Evolutionary conservation across 208 protist genomes (phyloP).

Genomic region (Willaertia magna): DNA sequence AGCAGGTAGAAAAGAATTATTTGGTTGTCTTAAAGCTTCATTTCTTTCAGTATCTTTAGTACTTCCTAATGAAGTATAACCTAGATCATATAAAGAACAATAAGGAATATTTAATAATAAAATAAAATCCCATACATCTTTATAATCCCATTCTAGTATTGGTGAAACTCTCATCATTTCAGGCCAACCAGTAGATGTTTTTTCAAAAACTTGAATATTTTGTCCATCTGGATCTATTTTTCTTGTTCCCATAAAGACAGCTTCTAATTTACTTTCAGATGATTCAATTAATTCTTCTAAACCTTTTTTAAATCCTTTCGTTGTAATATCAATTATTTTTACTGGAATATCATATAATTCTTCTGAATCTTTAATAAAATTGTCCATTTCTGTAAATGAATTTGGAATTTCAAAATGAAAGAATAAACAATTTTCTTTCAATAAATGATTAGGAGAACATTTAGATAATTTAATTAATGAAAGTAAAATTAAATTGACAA

Average conservation of each 20-base stretch:
- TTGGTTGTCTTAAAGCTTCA: neutral
- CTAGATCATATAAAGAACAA: constrained; percentile 60
- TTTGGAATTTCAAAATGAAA: neutral
- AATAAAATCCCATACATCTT: constrained; percentile 61
- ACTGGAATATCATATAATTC: neutral
- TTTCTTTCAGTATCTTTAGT: constrained; percentile 44
- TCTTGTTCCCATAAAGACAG: constrained; percentile 67
- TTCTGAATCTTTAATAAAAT: neutral
- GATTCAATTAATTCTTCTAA: neutral
- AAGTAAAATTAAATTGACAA: neutral
- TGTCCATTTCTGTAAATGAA: neutral
- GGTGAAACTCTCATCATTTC: constrained; percentile 61
- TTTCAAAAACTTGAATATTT: constrained; percentile 44
- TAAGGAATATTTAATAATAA: constrained; percentile 43
- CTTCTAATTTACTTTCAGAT: constrained; percentile 30
- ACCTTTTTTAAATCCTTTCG: neutral
- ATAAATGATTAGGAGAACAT: no score
- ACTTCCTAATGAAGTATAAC: constrained; percentile 66
- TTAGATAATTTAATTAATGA: neutral
- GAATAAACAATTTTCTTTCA: neutral
- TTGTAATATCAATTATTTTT: neutral
- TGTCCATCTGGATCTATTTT: constrained; percentile 48
- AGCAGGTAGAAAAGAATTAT: neutral
- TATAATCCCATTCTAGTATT: constrained; percentile 59
- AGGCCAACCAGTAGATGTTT: constrained; percentile 61